Conservation (phyloP, 2,329 filamentous ascomycete genomes). For the Fusarium coicis region DNA sequence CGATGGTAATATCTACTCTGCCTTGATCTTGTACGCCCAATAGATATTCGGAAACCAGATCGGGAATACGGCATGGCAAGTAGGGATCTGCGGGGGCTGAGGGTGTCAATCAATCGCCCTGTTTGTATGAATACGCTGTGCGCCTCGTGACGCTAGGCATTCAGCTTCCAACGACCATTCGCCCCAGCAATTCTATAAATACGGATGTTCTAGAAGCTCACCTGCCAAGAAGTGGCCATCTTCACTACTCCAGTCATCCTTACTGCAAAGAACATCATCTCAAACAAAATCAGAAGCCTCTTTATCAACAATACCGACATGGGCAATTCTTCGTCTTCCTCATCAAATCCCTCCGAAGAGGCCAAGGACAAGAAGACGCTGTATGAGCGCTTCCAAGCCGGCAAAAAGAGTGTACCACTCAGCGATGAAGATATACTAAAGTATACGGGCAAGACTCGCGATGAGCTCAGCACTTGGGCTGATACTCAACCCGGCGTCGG, state of each 20-base stretch:
- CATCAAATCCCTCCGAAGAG: conserved; percentile 2
- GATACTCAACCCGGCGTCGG: conserved; percentile 53
- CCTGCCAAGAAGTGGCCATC: not conserved
- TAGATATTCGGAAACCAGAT: not conserved
- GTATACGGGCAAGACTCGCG: conserved; percentile 54
- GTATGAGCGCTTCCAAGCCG: conserved; percentile 48
- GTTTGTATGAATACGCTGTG: not conserved
- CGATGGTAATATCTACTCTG: not conserved
- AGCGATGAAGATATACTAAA: conserved; percentile 54
- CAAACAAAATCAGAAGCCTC: not conserved
- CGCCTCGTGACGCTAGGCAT: conserved; percentile 14
- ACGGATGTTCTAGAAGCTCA: not conserved
- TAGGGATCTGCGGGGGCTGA: not conserved
- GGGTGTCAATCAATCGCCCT: not conserved
- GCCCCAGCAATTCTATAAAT: conserved; percentile 14
- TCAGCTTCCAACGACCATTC: not conserved
- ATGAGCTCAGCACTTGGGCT: conserved; percentile 52
- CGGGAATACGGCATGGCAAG: not conserved
- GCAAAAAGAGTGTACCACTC: conserved; percentile 46
- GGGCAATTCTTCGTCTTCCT: conserved; percentile 25
- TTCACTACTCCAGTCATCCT: not conserved
- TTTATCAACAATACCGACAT: not conserved
- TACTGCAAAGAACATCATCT: not conserved
- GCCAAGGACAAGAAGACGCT: conserved; percentile 43
- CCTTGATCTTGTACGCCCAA: not conserved